Percentiles rank a stretch among this genome's conserved stretches.
These are phyloP conservation scores for Spironucleus salmonicida DNA, from an alignment of 208 protist genomes.

Conservation along the genomic window DNA sequence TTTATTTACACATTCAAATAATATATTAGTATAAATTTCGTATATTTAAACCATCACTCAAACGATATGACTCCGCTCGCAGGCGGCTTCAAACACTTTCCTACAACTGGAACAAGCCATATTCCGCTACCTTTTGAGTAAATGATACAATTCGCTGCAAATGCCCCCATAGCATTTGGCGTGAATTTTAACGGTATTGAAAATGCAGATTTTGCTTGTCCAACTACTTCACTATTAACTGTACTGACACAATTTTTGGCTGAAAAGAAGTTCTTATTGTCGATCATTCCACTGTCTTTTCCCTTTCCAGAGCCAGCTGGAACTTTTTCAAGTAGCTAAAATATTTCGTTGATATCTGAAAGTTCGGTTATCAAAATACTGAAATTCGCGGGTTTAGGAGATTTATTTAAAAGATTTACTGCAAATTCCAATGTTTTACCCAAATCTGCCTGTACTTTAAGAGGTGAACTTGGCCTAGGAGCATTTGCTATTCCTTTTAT, in stretches of 20 bases:
- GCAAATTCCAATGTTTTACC: conserved; percentile 6
- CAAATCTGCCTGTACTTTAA: conserved; percentile 13
- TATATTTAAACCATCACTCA: no score
- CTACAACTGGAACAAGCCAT: conserved; percentile 18
- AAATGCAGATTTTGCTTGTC: neutral
- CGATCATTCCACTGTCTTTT: neutral
- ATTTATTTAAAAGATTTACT: neutral
- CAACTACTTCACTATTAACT: neutral
- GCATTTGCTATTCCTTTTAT: neutral
- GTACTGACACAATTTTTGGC: neutral
- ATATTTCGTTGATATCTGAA: neutral
- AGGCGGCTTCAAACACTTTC: conserved; percentile 21
- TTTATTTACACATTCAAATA: no score
- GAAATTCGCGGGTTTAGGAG: neutral
- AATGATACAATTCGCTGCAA: neutral
- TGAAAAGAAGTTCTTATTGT: neutral
- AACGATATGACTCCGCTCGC: neutral
- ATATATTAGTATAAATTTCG: no score
- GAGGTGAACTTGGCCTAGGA: conserved; percentile 8
- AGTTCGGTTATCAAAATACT: neutral
- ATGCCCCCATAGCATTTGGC: neutral
- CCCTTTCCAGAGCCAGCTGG: neutral
- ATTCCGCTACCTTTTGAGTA: neutral
- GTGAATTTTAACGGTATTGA: neutral
- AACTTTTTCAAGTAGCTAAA: neutral